Percentiles rank a stretch among this genome's conserved stretches.
These are phyloP conservation scores for Microcyclospora pomicola DNA, from an alignment of 2,329 filamentous ascomycete genomes.

Conservation along the genomic window DNA sequence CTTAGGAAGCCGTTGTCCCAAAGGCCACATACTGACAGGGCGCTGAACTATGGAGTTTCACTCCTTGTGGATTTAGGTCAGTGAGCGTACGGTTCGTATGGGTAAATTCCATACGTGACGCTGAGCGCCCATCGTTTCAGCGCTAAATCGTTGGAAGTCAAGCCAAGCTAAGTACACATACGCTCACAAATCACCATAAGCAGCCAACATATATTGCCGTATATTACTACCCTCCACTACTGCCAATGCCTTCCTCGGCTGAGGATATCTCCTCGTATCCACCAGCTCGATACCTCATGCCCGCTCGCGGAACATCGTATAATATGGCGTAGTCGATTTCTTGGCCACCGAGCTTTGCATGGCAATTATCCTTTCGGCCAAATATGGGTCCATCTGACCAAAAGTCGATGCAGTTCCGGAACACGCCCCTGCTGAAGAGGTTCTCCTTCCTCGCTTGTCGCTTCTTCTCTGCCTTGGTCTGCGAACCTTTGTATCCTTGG, in stretches of 20 bases:
- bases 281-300: conserved; percentile 45
- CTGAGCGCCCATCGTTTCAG: too few species aligned
- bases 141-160: too few species aligned
- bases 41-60: too few species aligned
- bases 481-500: conserved; percentile 48
- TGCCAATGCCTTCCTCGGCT: conserved; percentile 32
- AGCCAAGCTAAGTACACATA: too few species aligned
- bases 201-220: too few species aligned
- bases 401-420: conserved; percentile 92
- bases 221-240: too few species aligned
- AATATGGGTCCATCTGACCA: conserved; percentile 82
- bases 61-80: too few species aligned
- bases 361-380: conserved; percentile 61
- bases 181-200: too few species aligned
- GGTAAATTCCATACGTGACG: too few species aligned
- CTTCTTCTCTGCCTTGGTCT: conserved; percentile 28
- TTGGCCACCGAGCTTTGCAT: conserved; percentile 63
- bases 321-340: conserved; percentile 74
- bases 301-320: conserved; percentile 67
- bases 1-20: too few species aligned
- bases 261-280: conserved; percentile 47
- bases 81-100: too few species aligned
- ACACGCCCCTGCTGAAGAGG: conserved; percentile 67
- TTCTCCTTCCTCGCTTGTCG: conserved; percentile 41
- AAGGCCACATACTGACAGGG: too few species aligned